Conservation (phyloP, 2,329 filamentous ascomycete genomes). For the Alternaria burnsii region DNA sequence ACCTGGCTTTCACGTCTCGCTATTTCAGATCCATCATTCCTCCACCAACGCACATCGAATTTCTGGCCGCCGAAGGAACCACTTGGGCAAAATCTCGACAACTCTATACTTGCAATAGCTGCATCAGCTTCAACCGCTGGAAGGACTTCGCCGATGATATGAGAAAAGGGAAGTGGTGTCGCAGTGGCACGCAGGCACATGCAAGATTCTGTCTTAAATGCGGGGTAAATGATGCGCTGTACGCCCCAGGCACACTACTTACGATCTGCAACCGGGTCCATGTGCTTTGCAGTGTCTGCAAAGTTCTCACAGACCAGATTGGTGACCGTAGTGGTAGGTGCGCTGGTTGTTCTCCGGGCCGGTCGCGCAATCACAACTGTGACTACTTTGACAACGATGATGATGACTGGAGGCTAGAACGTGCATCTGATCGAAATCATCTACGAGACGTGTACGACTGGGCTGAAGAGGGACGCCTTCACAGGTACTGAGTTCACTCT, state of each 20-base stretch:
- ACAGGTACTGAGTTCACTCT: not conserved
- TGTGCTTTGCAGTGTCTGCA: constrained; percentile 31
- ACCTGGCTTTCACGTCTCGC: constrained; percentile 25
- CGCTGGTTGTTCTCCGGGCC: constrained; percentile 19
- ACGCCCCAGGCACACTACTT: constrained; percentile 30
- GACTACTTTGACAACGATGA: constrained; percentile 12
- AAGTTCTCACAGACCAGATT: constrained; percentile 28
- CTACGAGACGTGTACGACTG: constrained; percentile 28
- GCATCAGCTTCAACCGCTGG: constrained; percentile 28
- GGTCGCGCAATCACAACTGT: constrained; percentile 3
- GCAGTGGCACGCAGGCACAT: constrained; percentile 31
- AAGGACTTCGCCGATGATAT: constrained; percentile 39
- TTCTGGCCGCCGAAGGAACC: constrained; percentile 31
- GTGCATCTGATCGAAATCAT: constrained; percentile 22
- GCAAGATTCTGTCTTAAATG: constrained; percentile 39
- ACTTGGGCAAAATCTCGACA: constrained; percentile 28
- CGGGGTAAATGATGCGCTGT: constrained; percentile 32
- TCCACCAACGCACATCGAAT: constrained; percentile 28
- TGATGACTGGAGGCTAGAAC: constrained; percentile 19
- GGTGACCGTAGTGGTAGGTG: constrained; percentile 22
- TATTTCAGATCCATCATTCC: constrained; percentile 32
- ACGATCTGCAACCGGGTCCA: constrained; percentile 28
- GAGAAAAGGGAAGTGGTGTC: constrained; percentile 40
- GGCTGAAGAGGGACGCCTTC: constrained; percentile 21
- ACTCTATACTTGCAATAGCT: constrained; percentile 37